Conservation (phyloP, 495 filamentous ascomycete species). For the Monascus purpureus region DNA sequence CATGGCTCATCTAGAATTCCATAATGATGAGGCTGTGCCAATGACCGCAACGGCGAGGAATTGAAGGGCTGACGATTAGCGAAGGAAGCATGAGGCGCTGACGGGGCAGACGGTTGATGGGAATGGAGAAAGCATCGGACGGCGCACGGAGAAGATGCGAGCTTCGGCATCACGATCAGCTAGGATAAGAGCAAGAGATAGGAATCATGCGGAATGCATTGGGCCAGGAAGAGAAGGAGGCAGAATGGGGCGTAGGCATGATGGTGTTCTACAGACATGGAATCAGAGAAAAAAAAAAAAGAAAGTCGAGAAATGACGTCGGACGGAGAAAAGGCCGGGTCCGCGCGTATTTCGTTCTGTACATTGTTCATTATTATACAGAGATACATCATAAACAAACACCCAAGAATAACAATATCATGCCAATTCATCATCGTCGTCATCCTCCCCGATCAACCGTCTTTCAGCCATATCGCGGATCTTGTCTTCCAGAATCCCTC, state of each 20-base stretch:
- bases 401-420: conserved; percentile 5
- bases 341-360: too few relatives aligned
- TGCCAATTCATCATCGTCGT: conserved; percentile 39
- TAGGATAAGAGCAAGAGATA: too few relatives aligned
- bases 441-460: conserved; percentile 37
- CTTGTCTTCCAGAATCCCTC: conserved; percentile 69
- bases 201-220: too few relatives aligned
- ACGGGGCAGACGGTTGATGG: background rate
- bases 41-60: conserved; percentile 12
- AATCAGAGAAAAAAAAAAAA: background rate
- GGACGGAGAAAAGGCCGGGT: too few relatives aligned
- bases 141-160: conserved; percentile 7
- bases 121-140: background rate
- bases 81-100: background rate
- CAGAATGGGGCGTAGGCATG: background rate
- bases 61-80: conserved; percentile 10
- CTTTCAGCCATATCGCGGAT: conserved; percentile 65
- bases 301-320: background rate
- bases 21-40: conserved; percentile 20
- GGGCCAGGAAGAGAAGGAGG: background rate
- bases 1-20: conserved; percentile 18
- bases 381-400: background rate
- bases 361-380: too few relatives aligned
- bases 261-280: too few relatives aligned
- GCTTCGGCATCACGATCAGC: conserved; percentile 18